Conservation (phyloP, 2,329 filamentous ascomycete genomes). For the Aspergillus sp. region DNA sequence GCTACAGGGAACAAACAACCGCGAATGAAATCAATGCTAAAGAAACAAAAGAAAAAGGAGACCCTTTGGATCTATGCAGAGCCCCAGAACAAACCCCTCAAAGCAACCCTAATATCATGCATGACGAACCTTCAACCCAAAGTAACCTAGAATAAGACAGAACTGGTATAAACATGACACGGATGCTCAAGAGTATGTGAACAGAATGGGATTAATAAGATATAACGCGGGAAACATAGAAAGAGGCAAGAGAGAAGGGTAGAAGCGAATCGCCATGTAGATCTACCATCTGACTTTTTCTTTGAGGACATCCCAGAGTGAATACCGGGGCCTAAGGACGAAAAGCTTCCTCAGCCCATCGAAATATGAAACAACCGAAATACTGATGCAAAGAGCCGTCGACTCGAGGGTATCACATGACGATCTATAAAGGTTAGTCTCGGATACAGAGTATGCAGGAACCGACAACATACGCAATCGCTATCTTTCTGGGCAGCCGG, state of each 20-base stretch:
- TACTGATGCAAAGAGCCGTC: constrained; percentile 11
- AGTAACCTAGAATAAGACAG: not conserved
- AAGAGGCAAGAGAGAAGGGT: not conserved
- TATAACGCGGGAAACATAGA: not conserved
- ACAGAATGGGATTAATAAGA: not conserved
- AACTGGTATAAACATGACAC: not conserved
- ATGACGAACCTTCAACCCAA: not conserved
- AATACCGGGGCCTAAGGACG: not conserved
- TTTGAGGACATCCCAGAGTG: not conserved
- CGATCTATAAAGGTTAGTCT: constrained; percentile 29
- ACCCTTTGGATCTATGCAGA: no score
- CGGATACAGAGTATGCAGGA: not conserved
- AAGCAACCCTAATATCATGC: no score
- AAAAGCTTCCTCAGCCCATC: constrained; percentile 4
- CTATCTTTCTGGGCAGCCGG: constrained; percentile 77
- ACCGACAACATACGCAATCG: constrained; percentile 69
- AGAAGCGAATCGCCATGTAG: not conserved
- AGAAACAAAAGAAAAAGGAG: no score
- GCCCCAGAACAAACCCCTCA: no score
- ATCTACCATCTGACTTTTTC: not conserved
- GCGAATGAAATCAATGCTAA: no score
- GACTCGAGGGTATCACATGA: constrained; percentile 41
- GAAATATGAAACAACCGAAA: constrained; percentile 18
- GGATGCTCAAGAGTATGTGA: not conserved
- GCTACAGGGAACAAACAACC: no score